A percentile compares a stretch with the other conserved stretches of the same genome.
phyloP scores from a whole-genome alignment of 1,284 basidiomycete genomes.

The Peniophora sp. region DNA sequence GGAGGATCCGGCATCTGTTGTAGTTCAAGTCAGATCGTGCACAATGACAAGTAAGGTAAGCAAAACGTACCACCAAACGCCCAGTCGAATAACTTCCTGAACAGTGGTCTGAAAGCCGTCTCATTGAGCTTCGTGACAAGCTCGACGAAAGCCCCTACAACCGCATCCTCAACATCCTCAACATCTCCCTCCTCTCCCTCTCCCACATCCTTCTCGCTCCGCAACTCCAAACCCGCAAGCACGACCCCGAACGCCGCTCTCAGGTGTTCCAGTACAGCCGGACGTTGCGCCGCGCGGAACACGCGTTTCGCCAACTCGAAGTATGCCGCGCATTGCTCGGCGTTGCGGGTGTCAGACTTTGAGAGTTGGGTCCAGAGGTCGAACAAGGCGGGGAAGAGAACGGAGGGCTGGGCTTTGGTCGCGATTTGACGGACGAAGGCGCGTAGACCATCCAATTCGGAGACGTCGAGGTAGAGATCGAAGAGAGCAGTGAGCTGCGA shows the following conservation, averaged over 20 bases:
- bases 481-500: slow-evolving; percentile 53
- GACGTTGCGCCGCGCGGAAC: slow-evolving; percentile 57
- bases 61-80: slow-evolving; percentile 59
- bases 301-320: slow-evolving; percentile 63
- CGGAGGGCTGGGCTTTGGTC: slow-evolving; percentile 63
- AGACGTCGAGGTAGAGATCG: slow-evolving; percentile 43
- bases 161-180: slow-evolving; percentile 39
- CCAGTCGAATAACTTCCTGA: slow-evolving; percentile 94
- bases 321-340: slow-evolving; percentile 39
- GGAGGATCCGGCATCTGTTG: slow-evolving; percentile 15
- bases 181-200: slow-evolving; percentile 10
- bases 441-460: slow-evolving; percentile 21
- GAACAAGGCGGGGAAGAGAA: slow-evolving; percentile 56
- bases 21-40: slow-evolving; percentile 24
- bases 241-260: slow-evolving; percentile 77
- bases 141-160: slow-evolving; percentile 78
- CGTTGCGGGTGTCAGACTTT: slow-evolving; percentile 18
- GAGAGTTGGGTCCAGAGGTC: slow-evolving; percentile 44
- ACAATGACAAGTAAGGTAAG: neutral
- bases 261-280: slow-evolving; percentile 62
- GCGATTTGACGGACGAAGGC: slow-evolving; percentile 49
- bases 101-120: slow-evolving; percentile 85
- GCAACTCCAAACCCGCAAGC: slow-evolving; percentile 71
- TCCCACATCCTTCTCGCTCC: slow-evolving; percentile 27
- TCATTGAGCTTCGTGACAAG: slow-evolving; percentile 94